Evolutionary conservation across 2,329 filamentous ascomycete genomes (phyloP).

Genomic region (Daldinia sp.): DNA sequence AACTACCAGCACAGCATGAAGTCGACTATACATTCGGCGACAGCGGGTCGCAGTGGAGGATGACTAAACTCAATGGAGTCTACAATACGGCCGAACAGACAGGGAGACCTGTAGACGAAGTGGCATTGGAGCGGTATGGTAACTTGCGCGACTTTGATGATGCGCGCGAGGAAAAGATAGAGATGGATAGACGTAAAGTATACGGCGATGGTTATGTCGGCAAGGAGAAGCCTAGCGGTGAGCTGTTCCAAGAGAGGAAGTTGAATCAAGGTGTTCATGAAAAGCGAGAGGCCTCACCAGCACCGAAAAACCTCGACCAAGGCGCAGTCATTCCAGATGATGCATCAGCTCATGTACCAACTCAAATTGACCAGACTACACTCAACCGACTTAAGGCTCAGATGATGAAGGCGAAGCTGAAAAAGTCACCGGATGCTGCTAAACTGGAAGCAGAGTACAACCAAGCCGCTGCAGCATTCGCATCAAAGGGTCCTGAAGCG

Average conservation of each 20-base stretch:
- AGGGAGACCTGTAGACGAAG: slow-evolving; percentile 79
- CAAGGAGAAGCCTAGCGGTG: slow-evolving; percentile 88
- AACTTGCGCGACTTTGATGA: slow-evolving; percentile 88
- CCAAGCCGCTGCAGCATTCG: slow-evolving; percentile 73
- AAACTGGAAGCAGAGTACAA: slow-evolving; percentile 88
- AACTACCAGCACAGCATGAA: slow-evolving; percentile 67
- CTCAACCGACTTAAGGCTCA: slow-evolving; percentile 92
- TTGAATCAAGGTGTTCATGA: slow-evolving; percentile 65
- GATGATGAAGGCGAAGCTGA: slow-evolving; percentile 95
- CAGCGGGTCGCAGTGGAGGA: slow-evolving; percentile 90
- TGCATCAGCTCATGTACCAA: slow-evolving; percentile 59
- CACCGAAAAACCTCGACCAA: slow-evolving; percentile 60
- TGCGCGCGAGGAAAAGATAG: slow-evolving; percentile 91
- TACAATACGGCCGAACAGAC: slow-evolving; percentile 83
- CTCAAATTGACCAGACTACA: slow-evolving; percentile 77
- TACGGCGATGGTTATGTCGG: slow-evolving; percentile 89
- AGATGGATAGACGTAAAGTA: slow-evolving; percentile 82
- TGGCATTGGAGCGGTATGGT: slow-evolving; percentile 86
- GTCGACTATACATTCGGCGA: slow-evolving; percentile 91
- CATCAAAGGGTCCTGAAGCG: slow-evolving; percentile 70
- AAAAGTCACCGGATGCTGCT: slow-evolving; percentile 78
- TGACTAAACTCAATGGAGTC: slow-evolving; percentile 91
- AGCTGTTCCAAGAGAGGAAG: slow-evolving; percentile 82
- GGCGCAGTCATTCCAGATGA: slow-evolving; percentile 70
- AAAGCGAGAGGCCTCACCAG: slow-evolving; percentile 51